Conservation (phyloP, 257 asterid genomes). For the Knoxia roxburghii region DNA sequence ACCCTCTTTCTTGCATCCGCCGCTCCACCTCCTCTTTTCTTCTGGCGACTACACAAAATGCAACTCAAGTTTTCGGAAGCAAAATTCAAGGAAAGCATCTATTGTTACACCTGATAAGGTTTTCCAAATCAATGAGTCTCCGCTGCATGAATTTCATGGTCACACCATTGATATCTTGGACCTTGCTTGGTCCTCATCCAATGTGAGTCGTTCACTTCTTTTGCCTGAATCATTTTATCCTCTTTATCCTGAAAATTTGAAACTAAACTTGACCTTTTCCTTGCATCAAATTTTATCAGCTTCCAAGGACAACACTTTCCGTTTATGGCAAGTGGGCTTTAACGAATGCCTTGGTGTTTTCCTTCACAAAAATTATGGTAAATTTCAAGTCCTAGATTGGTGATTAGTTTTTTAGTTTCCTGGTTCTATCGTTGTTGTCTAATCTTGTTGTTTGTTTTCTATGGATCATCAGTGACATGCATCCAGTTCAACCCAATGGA, state of each 20-base stretch:
- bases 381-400: not conserved
- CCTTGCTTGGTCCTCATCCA: conserved; percentile 81
- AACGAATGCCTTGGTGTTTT: conserved; percentile 54
- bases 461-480: conserved; percentile 63
- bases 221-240: too few species aligned
- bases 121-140: conserved; percentile 53
- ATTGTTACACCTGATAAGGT: conserved; percentile 49
- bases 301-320: conserved; percentile 69
- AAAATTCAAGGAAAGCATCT: conserved; percentile 25
- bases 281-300: conserved; percentile 71
- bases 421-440: not conserved
- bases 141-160: conserved; percentile 48
- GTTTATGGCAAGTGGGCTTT: conserved; percentile 58
- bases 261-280: conserved; percentile 12
- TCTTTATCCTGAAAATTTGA: too few species aligned
- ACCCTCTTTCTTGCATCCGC: too few species aligned
- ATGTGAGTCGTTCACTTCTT: conserved; percentile 47
- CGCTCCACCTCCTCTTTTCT: too few species aligned
- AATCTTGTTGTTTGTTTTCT: conserved; percentile 1
- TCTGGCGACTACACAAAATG: conserved; percentile 8
- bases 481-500: conserved; percentile 77
- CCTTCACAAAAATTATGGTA: conserved; percentile 72
- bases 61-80: conserved; percentile 12
- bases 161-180: conserved; percentile 61
- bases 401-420: not conserved